phyloP scores from a whole-genome alignment of 805 yeast genomes.

The Barnettozyma populi region DNA sequence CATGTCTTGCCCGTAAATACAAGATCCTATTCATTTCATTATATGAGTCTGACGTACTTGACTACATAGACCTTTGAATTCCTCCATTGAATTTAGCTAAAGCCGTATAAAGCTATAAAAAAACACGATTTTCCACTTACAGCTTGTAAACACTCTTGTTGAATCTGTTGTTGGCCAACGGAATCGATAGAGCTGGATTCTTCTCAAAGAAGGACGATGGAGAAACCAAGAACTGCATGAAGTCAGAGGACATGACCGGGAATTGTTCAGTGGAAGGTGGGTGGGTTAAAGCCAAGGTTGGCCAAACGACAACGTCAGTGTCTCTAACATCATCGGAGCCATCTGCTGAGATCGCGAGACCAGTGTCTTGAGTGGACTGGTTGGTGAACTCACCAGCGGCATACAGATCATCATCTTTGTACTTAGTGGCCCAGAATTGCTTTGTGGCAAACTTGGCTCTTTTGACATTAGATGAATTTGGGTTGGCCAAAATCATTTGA shows the following conservation, averaged over 20 bases:
- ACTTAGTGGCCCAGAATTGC: constrained; percentile 79
- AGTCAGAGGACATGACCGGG: constrained; percentile 88
- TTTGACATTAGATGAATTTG: constrained; percentile 56
- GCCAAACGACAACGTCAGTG: constrained; percentile 75
- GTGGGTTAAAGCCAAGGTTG: constrained; percentile 76
- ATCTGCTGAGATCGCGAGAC: constrained; percentile 66
- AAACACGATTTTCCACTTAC: not conserved
- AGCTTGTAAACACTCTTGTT: constrained; percentile 40
- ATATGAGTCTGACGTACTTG: too few species aligned
- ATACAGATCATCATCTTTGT: constrained; percentile 62
- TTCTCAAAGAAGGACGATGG: constrained; percentile 73
- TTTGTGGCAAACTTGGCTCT: constrained; percentile 74
- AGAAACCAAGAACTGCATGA: constrained; percentile 57
- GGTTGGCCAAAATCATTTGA: constrained; percentile 67
- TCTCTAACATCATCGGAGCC: constrained; percentile 65
- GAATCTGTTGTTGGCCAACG: constrained; percentile 61
- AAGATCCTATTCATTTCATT: too few species aligned
- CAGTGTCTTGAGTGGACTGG: constrained; percentile 67
- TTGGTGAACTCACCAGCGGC: constrained; percentile 88
- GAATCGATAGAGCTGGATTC: constrained; percentile 76
- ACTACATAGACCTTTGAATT: too few species aligned
- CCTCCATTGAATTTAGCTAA: too few species aligned
- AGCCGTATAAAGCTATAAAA: too few species aligned
- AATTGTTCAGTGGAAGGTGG: constrained; percentile 80
- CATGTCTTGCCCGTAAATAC: too few species aligned